Evolutionary conservation across 352 stramenopile genomes (phyloP).

Genomic region (Poterioochromonas sp.): DNA sequence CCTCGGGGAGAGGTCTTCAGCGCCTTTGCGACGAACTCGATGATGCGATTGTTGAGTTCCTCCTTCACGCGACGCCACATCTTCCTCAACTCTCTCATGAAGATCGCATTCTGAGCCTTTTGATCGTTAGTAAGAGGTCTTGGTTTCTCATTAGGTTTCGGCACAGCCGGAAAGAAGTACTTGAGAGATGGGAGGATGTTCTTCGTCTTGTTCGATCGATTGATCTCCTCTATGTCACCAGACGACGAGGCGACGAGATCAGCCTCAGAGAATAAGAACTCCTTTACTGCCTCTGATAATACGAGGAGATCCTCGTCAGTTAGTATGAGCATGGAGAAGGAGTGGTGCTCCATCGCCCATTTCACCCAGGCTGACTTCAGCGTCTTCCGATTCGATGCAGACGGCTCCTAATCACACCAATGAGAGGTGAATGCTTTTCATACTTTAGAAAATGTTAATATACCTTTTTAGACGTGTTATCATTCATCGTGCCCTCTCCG

Average conservation of each 20-base stretch:
- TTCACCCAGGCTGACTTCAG: conserved; percentile 32
- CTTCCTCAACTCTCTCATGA: conserved; percentile 23
- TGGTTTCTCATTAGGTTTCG: conserved; percentile 41
- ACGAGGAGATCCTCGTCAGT: conserved; percentile 36
- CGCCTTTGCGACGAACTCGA: not conserved
- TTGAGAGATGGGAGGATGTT: conserved; percentile 39
- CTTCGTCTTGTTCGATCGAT: not conserved
- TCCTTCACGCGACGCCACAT: conserved; percentile 5
- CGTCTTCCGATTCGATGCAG: not conserved
- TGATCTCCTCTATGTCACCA: not conserved
- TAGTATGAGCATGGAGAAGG: conserved; percentile 40
- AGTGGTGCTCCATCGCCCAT: conserved; percentile 42
- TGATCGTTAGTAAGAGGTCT: conserved; percentile 44
- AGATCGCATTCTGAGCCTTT: conserved; percentile 43
- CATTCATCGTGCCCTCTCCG: no score
- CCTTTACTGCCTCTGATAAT: conserved; percentile 23
- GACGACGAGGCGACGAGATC: conserved; percentile 36
- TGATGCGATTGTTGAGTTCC: not conserved
- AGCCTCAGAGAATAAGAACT: conserved; percentile 31
- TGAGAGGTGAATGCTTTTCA: no score
- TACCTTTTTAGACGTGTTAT: no score
- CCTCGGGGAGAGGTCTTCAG: not conserved
- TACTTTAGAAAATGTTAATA: no score
- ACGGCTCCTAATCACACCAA: not conserved
- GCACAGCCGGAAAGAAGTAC: conserved; percentile 41